A percentile compares a stretch with the other conserved stretches of the same genome.
phyloP scores from a whole-genome alignment of 345 rosid genomes.

The Citrus inodora region DNA sequence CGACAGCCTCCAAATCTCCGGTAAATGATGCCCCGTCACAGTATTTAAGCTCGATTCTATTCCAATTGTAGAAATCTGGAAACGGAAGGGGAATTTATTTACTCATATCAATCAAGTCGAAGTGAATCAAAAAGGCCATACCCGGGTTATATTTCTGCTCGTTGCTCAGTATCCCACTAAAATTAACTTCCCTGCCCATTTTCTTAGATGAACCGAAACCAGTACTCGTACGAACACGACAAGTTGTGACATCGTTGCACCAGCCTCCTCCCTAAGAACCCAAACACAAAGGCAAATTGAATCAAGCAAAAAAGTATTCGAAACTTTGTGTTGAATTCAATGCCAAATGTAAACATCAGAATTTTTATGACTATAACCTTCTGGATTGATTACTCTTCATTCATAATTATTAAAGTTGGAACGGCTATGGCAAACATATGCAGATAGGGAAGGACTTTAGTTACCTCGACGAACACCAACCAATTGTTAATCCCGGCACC shows the following conservation, averaged over 20 bases:
- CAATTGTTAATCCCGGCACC: conserved; percentile 82
- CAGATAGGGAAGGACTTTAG: conserved; percentile 11
- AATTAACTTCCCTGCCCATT: conserved; percentile 55
- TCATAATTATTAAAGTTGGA: background rate
- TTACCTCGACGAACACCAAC: conserved; percentile 81
- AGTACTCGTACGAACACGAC: conserved; percentile 55
- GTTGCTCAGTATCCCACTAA: conserved; percentile 79
- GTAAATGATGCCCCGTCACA: conserved; percentile 94
- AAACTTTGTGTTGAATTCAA: background rate
- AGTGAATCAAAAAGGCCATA: background rate
- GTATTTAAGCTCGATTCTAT: conserved; percentile 79
- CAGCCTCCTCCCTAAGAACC: conserved; percentile 85
- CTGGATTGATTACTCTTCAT: background rate
- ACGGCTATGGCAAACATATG: background rate
- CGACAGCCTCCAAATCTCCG: conserved; percentile 71
- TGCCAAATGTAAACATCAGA: background rate
- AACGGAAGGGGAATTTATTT: background rate
- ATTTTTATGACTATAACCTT: background rate
- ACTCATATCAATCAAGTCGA: background rate
- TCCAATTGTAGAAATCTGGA: conserved; percentile 87
- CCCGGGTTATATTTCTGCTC: conserved; percentile 65
- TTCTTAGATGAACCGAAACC: conserved; percentile 71
- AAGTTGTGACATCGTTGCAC: conserved; percentile 71
- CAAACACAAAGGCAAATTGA: background rate
- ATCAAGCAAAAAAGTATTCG: background rate